phyloP scores from a whole-genome alignment of 306 rosid genomes.

The Parietaria judaica region DNA sequence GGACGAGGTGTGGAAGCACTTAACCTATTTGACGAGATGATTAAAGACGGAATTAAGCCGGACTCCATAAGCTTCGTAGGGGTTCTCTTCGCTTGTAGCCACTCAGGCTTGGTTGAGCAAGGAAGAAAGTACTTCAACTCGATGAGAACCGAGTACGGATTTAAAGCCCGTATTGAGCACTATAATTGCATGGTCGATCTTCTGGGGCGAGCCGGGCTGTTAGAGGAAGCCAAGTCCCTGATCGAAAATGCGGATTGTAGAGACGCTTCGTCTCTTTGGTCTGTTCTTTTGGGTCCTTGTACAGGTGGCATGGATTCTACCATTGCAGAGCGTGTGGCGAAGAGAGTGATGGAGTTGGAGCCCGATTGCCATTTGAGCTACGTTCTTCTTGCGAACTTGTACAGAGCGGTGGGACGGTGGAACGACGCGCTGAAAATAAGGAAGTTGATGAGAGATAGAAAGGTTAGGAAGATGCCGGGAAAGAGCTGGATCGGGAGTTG shows the following conservation, averaged over 20 bases:
- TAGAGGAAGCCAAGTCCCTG: slow-evolving; percentile 75
- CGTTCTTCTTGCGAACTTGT: slow-evolving; percentile 67
- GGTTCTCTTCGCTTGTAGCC: slow-evolving; percentile 87
- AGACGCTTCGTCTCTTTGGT: slow-evolving; percentile 60
- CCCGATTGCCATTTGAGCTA: slow-evolving; percentile 72
- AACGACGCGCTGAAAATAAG: slow-evolving; percentile 59
- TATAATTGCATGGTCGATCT: slow-evolving; percentile 80
- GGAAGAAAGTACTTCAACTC: slow-evolving; percentile 48
- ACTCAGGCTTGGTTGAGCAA: slow-evolving; percentile 72
- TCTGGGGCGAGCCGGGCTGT: slow-evolving; percentile 67
- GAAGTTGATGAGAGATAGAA: slow-evolving; percentile 67
- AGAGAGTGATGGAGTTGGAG: slow-evolving; percentile 62
- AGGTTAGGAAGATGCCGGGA: slow-evolving; percentile 65
- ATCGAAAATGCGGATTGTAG: slow-evolving; percentile 62
- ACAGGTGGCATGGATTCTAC: slow-evolving; percentile 40
- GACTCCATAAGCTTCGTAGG: slow-evolving; percentile 68
- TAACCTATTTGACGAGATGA: slow-evolving; percentile 47
- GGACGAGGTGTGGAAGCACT: slow-evolving; percentile 66
- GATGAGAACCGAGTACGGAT: slow-evolving; percentile 50
- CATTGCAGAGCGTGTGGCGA: slow-evolving; percentile 73
- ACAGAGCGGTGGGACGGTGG: slow-evolving; percentile 75
- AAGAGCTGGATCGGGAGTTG: slow-evolving; percentile 74
- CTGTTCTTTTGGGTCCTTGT: slow-evolving; percentile 86
- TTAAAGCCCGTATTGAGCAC: slow-evolving; percentile 65
- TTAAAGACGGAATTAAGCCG: slow-evolving; percentile 49